Evolutionary conservation across 1,284 basidiomycete genomes (phyloP), one percentile per base, ranked within the genome.

Genomic region (Meira nashicola): DNA sequence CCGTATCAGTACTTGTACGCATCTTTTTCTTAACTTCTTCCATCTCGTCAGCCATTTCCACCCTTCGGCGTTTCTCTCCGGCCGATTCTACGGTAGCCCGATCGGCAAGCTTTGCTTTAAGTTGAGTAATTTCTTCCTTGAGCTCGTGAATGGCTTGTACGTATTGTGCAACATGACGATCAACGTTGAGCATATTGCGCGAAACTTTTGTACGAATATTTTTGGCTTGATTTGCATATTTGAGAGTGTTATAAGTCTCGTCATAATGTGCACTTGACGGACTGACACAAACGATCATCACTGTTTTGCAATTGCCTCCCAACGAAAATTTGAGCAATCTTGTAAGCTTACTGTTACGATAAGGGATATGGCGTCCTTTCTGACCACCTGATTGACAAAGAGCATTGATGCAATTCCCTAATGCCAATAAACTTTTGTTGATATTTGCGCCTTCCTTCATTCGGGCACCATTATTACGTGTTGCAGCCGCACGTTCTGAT

Each of bases 71-170:
- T 79, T 84, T 78, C 89, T 89, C 33, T 5, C 65, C 66, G 5
- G 73, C 74, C 33, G 73, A 73, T 55, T 77, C 73, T 55, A 78
- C 58, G 46, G 77, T 75, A 14, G 68, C 73, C 37, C 39, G 14
- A 25, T 85, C 88, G 4, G 86, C 84, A 50, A 95, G 82, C 79
- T 89, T 89, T 39, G 84, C 85, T 78, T 94, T 92, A 65, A 97
- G 85, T 69, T 93, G 89, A 25, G 86, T 84, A 58, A 92, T 86
- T 78, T 92, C 89, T 48, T 83, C 79, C 72, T 91, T 90, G 65
- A 92, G 86, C 58, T 89, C 81, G 77, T 90, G 90, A 73, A 97
- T 96, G 55, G 90, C 90, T 79, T 92, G 89, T 38, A 96, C 89
- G 63, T 80, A 79, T 61, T 79, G 74, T 0, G 71, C 74, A 0